phyloP scores from a whole-genome alignment of 1,284 basidiomycete species.

The Boletus semigastroideus region DNA sequence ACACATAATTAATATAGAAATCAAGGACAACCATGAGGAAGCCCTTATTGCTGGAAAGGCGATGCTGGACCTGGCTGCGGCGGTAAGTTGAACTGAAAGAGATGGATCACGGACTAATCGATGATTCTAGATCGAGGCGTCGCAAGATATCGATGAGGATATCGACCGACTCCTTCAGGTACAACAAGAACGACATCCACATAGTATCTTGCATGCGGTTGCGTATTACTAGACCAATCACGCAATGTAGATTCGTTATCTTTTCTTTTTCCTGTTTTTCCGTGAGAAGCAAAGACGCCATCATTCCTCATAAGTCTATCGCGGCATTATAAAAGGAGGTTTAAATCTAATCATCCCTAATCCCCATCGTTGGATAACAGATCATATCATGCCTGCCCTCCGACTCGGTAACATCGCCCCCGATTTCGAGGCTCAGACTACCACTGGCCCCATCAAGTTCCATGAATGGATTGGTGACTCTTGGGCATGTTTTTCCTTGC shows the following conservation, averaged over 20 bases:
- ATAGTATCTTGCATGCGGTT: slow-evolving; percentile 88
- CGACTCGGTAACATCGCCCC: slow-evolving; percentile 79
- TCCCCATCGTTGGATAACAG: background rate
- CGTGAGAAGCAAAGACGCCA: slow-evolving; percentile 52
- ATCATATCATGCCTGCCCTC: slow-evolving; percentile 44
- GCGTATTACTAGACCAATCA: slow-evolving; percentile 70
- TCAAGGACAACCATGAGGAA: slow-evolving; percentile 99
- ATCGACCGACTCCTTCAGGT: slow-evolving; percentile 83
- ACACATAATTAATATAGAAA: slow-evolving; percentile 97
- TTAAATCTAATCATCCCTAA: slow-evolving; percentile 4
- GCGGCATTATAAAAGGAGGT: slow-evolving; percentile 20
- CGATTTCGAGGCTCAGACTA: slow-evolving; percentile 83
- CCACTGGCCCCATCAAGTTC: slow-evolving; percentile 78
- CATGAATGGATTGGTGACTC: slow-evolving; percentile 88
- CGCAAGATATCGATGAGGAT: slow-evolving; percentile 87
- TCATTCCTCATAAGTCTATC: slow-evolving; percentile 29
- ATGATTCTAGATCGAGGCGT: slow-evolving; percentile 72
- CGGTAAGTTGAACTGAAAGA: slow-evolving; percentile 54
- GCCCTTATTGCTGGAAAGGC: slow-evolving; percentile 94
- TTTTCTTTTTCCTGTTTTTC: background rate
- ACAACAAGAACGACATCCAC: slow-evolving; percentile 90
- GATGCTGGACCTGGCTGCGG: slow-evolving; percentile 89
- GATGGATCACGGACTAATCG: slow-evolving; percentile 16
- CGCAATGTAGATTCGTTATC: slow-evolving; percentile 18
- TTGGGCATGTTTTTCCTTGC: slow-evolving; percentile 63